Percentiles rank a stretch among this genome's conserved stretches.
phyloP scores from a whole-genome alignment of 257 asterid genomes.

The Voacanga thouarsii region DNA sequence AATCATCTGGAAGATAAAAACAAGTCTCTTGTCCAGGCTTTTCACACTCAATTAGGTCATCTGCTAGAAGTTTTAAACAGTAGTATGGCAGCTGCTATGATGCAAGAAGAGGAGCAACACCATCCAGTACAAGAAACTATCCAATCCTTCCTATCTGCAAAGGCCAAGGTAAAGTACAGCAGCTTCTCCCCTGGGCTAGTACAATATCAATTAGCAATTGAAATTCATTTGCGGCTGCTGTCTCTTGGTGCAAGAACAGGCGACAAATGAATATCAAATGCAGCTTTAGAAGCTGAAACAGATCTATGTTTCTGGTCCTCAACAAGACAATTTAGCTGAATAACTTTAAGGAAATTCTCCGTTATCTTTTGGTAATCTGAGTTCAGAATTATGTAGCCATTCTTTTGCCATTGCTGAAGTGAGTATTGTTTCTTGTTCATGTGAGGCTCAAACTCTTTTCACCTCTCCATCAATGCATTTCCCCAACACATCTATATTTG shows the following conservation, averaged over 20 bases:
- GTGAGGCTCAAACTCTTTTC: neutral
- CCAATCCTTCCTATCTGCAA: constrained; percentile 34
- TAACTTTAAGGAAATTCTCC: constrained; percentile 41
- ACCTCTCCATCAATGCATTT: constrained; percentile 4
- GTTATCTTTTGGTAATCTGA: constrained; percentile 32
- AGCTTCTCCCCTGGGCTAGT: neutral
- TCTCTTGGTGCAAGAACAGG: constrained; percentile 27
- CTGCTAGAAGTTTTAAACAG: constrained; percentile 43
- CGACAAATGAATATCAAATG: constrained; percentile 37
- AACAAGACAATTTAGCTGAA: constrained; percentile 33
- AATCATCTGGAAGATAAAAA: constrained; percentile 40
- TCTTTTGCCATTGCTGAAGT: constrained; percentile 41
- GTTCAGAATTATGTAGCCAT: constrained; percentile 39
- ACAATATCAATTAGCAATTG: neutral
- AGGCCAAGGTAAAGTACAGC: constrained; percentile 34
- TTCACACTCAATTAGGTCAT: constrained; percentile 35
- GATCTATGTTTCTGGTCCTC: constrained; percentile 25
- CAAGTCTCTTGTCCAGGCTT: constrained; percentile 31
- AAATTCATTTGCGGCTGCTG: neutral
- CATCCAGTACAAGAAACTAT: constrained; percentile 41
- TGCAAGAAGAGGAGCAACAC: constrained; percentile 39
- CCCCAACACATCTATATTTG: neutral
- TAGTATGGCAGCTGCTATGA: constrained; percentile 34
- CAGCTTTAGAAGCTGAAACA: constrained; percentile 35
- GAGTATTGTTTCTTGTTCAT: constrained; percentile 12